These are phyloP conservation scores for Colletotrichum noveboracense DNA, from an alignment of 2,329 filamentous ascomycete species.

Conservation along the genomic window DNA sequence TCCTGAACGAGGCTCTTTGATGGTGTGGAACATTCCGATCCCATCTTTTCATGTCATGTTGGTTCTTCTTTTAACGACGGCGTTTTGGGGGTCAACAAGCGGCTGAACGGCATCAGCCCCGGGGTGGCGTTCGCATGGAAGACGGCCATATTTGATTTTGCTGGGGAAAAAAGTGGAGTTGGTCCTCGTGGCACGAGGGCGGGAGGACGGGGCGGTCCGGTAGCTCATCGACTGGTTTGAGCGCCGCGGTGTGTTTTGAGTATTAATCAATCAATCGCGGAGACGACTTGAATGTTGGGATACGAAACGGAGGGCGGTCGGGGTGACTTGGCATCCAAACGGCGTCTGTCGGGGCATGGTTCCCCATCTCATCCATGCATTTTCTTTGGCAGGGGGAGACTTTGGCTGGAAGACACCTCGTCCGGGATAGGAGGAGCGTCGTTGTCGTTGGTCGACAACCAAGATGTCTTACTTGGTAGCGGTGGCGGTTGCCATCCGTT, in stretches of 20 bases:
- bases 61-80: slow-evolving; percentile 18
- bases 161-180: slow-evolving; percentile 14
- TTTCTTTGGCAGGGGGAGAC: slow-evolving; percentile 9
- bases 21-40: slow-evolving; percentile 6
- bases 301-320: slow-evolving; percentile 15
- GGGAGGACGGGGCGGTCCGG: slow-evolving; percentile 2
- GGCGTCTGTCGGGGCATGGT: slow-evolving; percentile 17
- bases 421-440: slow-evolving; percentile 15
- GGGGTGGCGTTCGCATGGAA: slow-evolving; percentile 19
- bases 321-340: slow-evolving; percentile 19
- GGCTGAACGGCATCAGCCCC: slow-evolving; percentile 20
- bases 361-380: slow-evolving; percentile 8
- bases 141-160: slow-evolving; percentile 18
- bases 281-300: slow-evolving; percentile 22
- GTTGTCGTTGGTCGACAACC: slow-evolving; percentile 14
- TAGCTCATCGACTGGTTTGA: slow-evolving; percentile 19
- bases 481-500: slow-evolving; percentile 16
- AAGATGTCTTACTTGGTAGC: slow-evolving; percentile 7
- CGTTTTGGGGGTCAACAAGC: slow-evolving; percentile 15
- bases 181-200: slow-evolving; percentile 6
- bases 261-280: slow-evolving; percentile 22
- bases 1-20: not conserved
- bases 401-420: slow-evolving; percentile 15
- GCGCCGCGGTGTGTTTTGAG: slow-evolving; percentile 21
- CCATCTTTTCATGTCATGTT: slow-evolving; percentile 17